Conservation (phyloP, 176 grass and related monocot genomes). For the Eremochloa ophiuroides region DNA sequence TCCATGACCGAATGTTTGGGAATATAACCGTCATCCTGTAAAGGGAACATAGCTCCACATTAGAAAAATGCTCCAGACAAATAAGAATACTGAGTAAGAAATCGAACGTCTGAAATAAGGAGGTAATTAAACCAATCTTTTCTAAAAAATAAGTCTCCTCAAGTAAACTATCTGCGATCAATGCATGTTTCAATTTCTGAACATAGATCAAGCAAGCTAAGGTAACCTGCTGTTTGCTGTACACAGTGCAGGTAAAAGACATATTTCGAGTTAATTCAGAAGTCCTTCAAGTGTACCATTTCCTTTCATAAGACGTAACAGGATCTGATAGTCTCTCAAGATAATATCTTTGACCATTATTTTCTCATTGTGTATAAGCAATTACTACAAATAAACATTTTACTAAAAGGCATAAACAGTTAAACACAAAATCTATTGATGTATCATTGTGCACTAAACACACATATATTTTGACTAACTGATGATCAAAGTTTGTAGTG, state of each 20-base stretch:
- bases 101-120: slow-evolving; percentile 9
- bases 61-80: slow-evolving; percentile 9
- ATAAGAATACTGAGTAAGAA: background rate
- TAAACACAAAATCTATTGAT: too few species aligned
- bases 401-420: background rate
- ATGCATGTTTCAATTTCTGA: background rate
- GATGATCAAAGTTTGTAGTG: background rate
- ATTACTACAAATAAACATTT: background rate
- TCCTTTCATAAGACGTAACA: background rate
- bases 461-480: background rate
- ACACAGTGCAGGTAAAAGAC: background rate
- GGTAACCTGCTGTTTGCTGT: background rate
- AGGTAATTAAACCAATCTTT: slow-evolving; percentile 12
- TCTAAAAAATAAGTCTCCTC: background rate
- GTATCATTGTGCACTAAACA: background rate
- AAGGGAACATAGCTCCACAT: slow-evolving; percentile 3
- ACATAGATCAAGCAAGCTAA: background rate
- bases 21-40: slow-evolving; percentile 94
- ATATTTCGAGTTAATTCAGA: background rate
- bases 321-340: background rate
- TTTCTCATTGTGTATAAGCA: background rate
- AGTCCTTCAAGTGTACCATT: background rate
- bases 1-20: slow-evolving; percentile 83
- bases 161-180: background rate
- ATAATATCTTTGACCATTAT: background rate